These are phyloP conservation scores for Penicillium longicatenatum DNA, from an alignment of 495 filamentous ascomycete species.

Conservation along the genomic window DNA sequence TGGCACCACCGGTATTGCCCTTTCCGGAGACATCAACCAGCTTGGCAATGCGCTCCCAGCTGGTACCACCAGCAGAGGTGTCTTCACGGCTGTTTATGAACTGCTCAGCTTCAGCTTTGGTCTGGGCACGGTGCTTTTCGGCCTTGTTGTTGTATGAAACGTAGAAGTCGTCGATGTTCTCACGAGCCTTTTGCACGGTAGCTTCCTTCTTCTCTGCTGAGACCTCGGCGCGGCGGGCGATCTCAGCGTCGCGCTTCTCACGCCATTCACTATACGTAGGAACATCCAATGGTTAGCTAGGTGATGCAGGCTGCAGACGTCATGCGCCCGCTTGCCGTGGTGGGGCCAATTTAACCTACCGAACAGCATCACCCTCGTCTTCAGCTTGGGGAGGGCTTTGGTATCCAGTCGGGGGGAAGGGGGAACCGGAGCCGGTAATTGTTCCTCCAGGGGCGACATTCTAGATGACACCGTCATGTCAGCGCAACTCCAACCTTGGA, in stretches of 20 bases:
- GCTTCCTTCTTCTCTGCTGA: slow-evolving; percentile 75
- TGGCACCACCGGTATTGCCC: slow-evolving; percentile 78
- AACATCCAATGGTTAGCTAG: slow-evolving; percentile 8
- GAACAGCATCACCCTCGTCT: slow-evolving; percentile 85
- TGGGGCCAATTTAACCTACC: slow-evolving; percentile 39
- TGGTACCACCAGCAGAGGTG: slow-evolving; percentile 89
- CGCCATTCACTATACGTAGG: slow-evolving; percentile 72
- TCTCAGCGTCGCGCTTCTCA: slow-evolving; percentile 75
- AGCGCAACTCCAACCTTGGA: slow-evolving; percentile 6
- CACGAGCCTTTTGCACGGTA: slow-evolving; percentile 80
- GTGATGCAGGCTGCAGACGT: neutral
- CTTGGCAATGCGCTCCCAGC: slow-evolving; percentile 98
- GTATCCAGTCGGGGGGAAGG: slow-evolving; percentile 63
- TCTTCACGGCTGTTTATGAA: slow-evolving; percentile 88
- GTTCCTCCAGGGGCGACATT: slow-evolving; percentile 82
- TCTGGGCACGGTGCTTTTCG: slow-evolving; percentile 84
- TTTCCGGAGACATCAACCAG: slow-evolving; percentile 95
- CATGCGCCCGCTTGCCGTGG: slow-evolving; percentile 13
- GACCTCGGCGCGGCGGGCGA: slow-evolving; percentile 75
- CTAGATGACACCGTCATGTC: slow-evolving; percentile 34
- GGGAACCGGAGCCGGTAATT: slow-evolving; percentile 80
- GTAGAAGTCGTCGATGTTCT: slow-evolving; percentile 98
- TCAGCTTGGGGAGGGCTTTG: slow-evolving; percentile 56
- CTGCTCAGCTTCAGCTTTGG: slow-evolving; percentile 88
- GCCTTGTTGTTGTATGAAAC: slow-evolving; percentile 98